A percentile compares a stretch with the other conserved stretches of the same genome.
Conservation (phyloP, 768 basidiomycete genomes). For the Mycena crocata region DNA sequence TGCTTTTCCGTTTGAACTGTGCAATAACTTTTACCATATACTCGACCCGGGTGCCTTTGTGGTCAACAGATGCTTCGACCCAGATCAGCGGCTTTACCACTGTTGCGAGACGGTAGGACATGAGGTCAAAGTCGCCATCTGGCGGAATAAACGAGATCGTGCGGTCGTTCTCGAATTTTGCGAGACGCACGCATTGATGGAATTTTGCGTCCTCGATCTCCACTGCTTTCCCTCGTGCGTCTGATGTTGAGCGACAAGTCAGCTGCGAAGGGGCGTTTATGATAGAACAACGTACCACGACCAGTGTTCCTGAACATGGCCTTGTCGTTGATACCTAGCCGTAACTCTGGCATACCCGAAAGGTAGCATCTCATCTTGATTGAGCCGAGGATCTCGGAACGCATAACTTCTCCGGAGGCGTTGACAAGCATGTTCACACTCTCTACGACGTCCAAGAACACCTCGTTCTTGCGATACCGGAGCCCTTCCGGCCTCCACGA, state of each 20-base stretch:
- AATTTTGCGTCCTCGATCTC: slow-evolving; percentile 99
- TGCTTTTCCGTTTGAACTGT: slow-evolving; percentile 95
- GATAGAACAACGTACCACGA: slow-evolving; percentile 77
- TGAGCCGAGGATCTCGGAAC: slow-evolving; percentile 95
- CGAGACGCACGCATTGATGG: slow-evolving; percentile 97
- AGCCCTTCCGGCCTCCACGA: slow-evolving; percentile 98
- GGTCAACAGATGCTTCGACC: slow-evolving; percentile 97
- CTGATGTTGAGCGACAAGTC: slow-evolving; percentile 49
- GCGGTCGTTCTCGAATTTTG: slow-evolving; percentile 97
- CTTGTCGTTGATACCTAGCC: slow-evolving; percentile 96
- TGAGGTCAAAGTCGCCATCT: slow-evolving; percentile 97
- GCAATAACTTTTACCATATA: slow-evolving; percentile 96
- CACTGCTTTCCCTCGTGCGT: slow-evolving; percentile 94
- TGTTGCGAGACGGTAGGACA: slow-evolving; percentile 94
- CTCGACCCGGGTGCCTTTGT: slow-evolving; percentile 92
- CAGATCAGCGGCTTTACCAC: slow-evolving; percentile 97
- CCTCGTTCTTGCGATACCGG: slow-evolving; percentile 97
- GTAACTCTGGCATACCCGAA: slow-evolving; percentile 96
- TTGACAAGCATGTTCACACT: slow-evolving; percentile 92
- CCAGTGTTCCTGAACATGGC: slow-evolving; percentile 99
- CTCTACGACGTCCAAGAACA: slow-evolving; percentile 98
- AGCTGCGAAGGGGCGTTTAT: neutral
- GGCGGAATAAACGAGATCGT: slow-evolving; percentile 99
- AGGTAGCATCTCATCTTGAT: slow-evolving; percentile 99
- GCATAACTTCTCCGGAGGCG: slow-evolving; percentile 94